Evolutionary conservation across 2,329 filamentous ascomycete species (phyloP), one percentile per base, ranked within the genome.

Genomic region (Ceratocystis harringtonii): DNA sequence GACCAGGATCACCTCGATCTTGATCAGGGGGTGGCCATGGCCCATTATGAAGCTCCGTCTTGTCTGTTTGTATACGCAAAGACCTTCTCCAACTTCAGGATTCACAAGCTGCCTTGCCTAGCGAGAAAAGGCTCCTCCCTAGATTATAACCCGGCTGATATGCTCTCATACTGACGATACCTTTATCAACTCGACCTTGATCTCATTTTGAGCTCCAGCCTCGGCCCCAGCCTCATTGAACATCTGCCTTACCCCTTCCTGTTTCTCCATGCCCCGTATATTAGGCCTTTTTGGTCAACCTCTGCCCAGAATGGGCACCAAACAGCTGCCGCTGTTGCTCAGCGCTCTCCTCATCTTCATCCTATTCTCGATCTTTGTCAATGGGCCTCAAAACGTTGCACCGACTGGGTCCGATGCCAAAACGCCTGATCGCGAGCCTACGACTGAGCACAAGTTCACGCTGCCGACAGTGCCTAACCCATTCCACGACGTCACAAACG

Each of bases 251-350:
- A 22, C 19, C 30, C 12, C n/a, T 36, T 58, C 4, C 3, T n/a
- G 6, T 17, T 43, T 28, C 32, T 19, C 60, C 6, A 81, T 81
- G 79, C 78, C 78, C 74, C 69, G 75, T 74, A 25, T 65, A 7
- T 63, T 66, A n/a, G 68, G 62, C 30, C 52, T 82, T 52, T 77
- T 79, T 63, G 80, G 80, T 63, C 76, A 78, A 63, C 77, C 78
- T 17, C 70, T 83, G 68, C 77, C 78, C 67, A 78, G 79, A 64
- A 73, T 85, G 66, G 74, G 76, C 57, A 76, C 81, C 25, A 80
- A 81, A 60, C 81, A 80, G 65, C 73, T 84, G 68, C 79, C 79
- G 19, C 71, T 81, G 63, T 74, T 85, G 25, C 75, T 85, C 50
- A 74, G 78, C 65, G 72, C 75, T 65, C 74, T 85, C 58, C 77